Base-by-base conservation (phyloP, 768 basidiomycete genomes). In the Macrolepiota dolichaula region DNA sequence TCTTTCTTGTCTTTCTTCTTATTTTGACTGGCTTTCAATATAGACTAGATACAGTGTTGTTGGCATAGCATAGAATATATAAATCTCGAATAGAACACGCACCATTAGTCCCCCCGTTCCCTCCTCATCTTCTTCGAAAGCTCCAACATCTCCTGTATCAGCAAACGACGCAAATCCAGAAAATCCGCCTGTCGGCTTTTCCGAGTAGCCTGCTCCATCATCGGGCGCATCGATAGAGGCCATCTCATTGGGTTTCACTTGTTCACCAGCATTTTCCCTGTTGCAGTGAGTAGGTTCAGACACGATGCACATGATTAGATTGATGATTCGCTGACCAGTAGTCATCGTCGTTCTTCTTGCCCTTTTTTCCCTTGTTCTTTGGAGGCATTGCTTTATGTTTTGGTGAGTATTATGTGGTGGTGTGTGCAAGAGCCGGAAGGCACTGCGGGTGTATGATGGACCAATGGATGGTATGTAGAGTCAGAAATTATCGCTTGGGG, bases 311-410 rank as follows among this genome's bases (percentile, higher is more conserved):
- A 49, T 22, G 44, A 50, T 29, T 38, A 27, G 36, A 59, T 37
- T 44, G 5, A 13, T 35, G 53, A 55, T 51, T 40, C 46, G 61
- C 77, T 62, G 63, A 92, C 94, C 94, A 96, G 76, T 83, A 91
- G 67, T 93, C 92, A 64, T 96, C 93, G 66, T 89, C 86, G 47
- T 78, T 79, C 67, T 86, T 89, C 77, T 94, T 94, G 32, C 81
- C 85, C 69, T 94, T 96, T 79, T 96, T 96, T 65, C 89, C 94
- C 71, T 93, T 93, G 71, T 79, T 81, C 72, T 83, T 85, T 32
- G 82, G 83, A 49, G 83, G 67, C 83, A 85, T 85, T 47, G 51
- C 64, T 58, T n/a, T 25, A 0, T 19, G 47, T 11, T 25, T 27
- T 7, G 10, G 19, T 38, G 15, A 25, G 27, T 22, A 13, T 27